Percentiles rank a stretch among this genome's conserved stretches.
Evolutionary conservation across 2,329 filamentous ascomycete species (phyloP).

Genomic region (Chlorencoelia australis): DNA sequence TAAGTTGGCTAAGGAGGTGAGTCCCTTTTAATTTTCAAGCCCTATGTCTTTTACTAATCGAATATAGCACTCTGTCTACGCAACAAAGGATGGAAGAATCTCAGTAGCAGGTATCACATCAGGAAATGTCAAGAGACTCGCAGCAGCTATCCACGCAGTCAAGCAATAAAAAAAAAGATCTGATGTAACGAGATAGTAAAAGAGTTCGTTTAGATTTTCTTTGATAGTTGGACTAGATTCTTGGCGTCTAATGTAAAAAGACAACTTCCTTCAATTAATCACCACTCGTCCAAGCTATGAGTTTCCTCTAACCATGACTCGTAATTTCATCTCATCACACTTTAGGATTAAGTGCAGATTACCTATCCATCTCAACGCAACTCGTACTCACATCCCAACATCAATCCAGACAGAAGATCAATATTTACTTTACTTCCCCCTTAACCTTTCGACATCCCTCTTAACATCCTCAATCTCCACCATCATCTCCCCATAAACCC

Average conservation of each 20-base stretch:
- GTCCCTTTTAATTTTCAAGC: constrained; percentile 15
- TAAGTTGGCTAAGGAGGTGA: constrained; percentile 71
- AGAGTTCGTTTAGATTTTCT: too few relatives aligned
- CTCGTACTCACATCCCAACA: not conserved
- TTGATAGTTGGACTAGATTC: not conserved
- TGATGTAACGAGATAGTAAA: too few relatives aligned
- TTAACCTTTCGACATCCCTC: constrained; percentile 25
- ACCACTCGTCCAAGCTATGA: not conserved
- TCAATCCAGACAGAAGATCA: too few relatives aligned
- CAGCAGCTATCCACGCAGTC: constrained; percentile 76
- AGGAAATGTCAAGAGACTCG: constrained; percentile 69
- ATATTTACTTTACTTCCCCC: constrained; percentile 8
- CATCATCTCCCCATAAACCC: constrained; percentile 24
- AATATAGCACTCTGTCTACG: constrained; percentile 77
- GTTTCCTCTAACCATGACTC: not conserved
- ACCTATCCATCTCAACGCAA: too few relatives aligned
- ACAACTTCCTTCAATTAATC: not conserved
- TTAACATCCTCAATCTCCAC: constrained; percentile 23
- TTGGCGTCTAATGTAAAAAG: not conserved
- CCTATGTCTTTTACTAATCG: constrained; percentile 9
- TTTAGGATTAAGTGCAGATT: too few relatives aligned
- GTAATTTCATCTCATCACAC: too few relatives aligned
- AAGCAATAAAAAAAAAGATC: constrained; percentile 44
- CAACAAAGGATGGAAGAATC: constrained; percentile 85
- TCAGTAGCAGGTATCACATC: constrained; percentile 76